phyloP scores from a whole-genome alignment of 768 basidiomycete species.

The Hygrocybe punicea region DNA sequence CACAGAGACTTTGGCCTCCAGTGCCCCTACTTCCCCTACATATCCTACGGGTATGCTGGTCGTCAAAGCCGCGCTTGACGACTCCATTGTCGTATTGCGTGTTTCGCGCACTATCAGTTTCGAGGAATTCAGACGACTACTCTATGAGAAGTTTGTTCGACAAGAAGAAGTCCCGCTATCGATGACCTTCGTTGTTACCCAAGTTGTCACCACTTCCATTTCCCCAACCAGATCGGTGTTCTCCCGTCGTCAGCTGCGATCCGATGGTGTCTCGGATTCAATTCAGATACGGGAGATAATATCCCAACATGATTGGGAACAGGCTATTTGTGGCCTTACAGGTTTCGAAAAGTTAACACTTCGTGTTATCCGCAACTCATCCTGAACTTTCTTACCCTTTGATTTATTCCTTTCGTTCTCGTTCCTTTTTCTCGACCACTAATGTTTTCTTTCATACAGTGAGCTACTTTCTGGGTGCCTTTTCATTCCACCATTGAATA shows the following conservation, averaged over 20 bases:
- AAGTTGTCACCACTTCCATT: slow-evolving; percentile 39
- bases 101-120: slow-evolving; percentile 46
- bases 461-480: no score
- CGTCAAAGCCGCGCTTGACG: slow-evolving; percentile 64
- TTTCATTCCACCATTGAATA: no score
- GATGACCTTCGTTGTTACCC: slow-evolving; percentile 53
- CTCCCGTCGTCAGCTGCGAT: slow-evolving; percentile 16
- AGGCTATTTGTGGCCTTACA: slow-evolving; percentile 39
- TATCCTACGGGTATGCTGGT: slow-evolving; percentile 29
- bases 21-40: background rate
- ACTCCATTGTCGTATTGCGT: slow-evolving; percentile 62
- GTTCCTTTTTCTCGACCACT: no score
- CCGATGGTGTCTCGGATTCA: slow-evolving; percentile 14
- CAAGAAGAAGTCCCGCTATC: slow-evolving; percentile 56
- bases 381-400: no score
- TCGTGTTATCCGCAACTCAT: slow-evolving; percentile 33
- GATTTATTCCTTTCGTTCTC: no score
- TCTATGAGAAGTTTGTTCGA: slow-evolving; percentile 63
- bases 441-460: no score
- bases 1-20: slow-evolving; percentile 14
- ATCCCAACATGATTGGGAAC: slow-evolving; percentile 59
- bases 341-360: slow-evolving; percentile 54
- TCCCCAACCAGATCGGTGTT: slow-evolving; percentile 13
- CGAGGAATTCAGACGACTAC: slow-evolving; percentile 50
- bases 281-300: slow-evolving; percentile 45